Evolutionary conservation across 129 eudicot species (phyloP).

Genomic region (Arctium lappa): DNA sequence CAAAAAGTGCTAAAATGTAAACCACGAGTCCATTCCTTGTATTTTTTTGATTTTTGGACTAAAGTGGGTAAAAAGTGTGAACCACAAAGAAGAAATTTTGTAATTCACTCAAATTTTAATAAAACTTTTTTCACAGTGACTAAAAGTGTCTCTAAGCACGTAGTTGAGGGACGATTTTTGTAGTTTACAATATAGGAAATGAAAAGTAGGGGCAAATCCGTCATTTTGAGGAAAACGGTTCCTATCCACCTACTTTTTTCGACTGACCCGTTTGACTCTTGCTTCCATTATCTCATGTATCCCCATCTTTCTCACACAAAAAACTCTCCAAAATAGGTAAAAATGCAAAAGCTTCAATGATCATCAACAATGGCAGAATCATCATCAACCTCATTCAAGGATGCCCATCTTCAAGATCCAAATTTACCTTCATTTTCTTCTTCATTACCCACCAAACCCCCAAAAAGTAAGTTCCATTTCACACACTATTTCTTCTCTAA

Average conservation of each 20-base stretch:
- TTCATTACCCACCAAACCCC: conserved; percentile 32
- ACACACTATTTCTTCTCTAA: conserved; percentile 40
- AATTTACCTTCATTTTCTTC: conserved; percentile 17
- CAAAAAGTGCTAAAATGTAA: too few species aligned
- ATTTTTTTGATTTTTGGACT: too few species aligned
- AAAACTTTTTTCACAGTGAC: background rate
- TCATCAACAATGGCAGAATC: conserved; percentile 40
- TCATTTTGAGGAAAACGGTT: background rate
- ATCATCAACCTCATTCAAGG: conserved; percentile 13
- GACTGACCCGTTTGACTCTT: conserved; percentile 7
- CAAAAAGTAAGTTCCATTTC: conserved; percentile 48
- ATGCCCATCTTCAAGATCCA: conserved; percentile 38
- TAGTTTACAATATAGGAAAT: background rate
- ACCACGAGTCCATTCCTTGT: too few species aligned
- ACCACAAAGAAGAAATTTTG: too few species aligned
- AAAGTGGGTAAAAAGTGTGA: too few species aligned
- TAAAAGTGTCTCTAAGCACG: background rate
- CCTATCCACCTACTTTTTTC: conserved; percentile 16
- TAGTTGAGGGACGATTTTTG: background rate
- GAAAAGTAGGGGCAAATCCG: background rate
- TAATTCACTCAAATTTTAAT: too few species aligned
- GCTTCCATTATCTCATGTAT: conserved; percentile 6
- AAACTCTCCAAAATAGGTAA: background rate
- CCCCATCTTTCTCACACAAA: conserved; percentile 21
- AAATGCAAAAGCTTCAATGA: conserved; percentile 29